These are phyloP conservation scores for Citrus unshiu DNA, from an alignment of 345 rosid genomes.

Conservation along the genomic window DNA sequence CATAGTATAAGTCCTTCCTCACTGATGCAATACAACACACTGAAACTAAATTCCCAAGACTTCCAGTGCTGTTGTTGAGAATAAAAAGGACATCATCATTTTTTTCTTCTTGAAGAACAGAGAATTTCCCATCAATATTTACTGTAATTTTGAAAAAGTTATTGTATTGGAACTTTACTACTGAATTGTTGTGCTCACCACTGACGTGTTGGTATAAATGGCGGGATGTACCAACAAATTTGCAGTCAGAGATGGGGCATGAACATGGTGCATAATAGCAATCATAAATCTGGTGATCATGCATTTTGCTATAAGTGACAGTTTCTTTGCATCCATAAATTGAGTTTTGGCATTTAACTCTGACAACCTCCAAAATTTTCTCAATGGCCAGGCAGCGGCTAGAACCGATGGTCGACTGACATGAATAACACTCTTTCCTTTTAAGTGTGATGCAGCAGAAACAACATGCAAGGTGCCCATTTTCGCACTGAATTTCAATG, in stretches of 20 bases:
- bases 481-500: conserved; percentile 12
- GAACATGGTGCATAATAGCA: conserved; percentile 39
- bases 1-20: too few species aligned
- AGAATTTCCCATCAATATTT: too few species aligned
- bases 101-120: too few species aligned
- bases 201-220: conserved; percentile 34
- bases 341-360: conserved; percentile 35
- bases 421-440: conserved; percentile 38
- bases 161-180: background rate
- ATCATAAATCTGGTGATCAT: conserved; percentile 30
- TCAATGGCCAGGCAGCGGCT: conserved; percentile 56
- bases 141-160: too few species aligned
- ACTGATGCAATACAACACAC: too few species aligned
- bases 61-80: too few species aligned
- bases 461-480: conserved; percentile 60
- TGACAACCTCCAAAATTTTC: conserved; percentile 39
- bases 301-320: conserved; percentile 22
- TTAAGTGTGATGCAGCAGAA: conserved; percentile 33
- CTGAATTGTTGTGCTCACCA: conserved; percentile 28
- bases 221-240: conserved; percentile 31
- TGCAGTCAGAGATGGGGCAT: conserved; percentile 50
- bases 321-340: conserved; percentile 40
- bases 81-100: too few species aligned
- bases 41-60: too few species aligned
- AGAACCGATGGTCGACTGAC: conserved; percentile 38